Percentiles rank a stretch among this genome's conserved stretches.
Evolutionary conservation across 805 yeast genomes (phyloP).

Genomic region (Ogataea polymorpha): DNA sequence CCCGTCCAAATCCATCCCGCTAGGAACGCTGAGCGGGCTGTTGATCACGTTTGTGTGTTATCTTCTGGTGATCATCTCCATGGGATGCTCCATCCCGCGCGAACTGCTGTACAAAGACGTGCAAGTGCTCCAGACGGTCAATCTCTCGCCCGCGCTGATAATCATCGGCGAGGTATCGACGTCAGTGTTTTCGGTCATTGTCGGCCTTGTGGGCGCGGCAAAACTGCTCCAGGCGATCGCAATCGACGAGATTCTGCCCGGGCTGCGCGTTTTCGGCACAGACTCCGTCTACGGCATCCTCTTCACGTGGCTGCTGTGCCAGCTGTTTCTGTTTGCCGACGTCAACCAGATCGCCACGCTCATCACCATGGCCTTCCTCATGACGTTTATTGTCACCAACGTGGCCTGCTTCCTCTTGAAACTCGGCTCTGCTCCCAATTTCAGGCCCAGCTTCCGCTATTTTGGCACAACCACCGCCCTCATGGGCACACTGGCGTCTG

Average conservation of each 20-base stretch:
- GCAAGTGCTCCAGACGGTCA: constrained; percentile 81
- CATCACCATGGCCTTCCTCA: constrained; percentile 94
- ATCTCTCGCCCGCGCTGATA: constrained; percentile 62
- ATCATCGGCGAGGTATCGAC: constrained; percentile 90
- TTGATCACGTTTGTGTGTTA: constrained; percentile 74
- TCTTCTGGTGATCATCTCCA: constrained; percentile 71
- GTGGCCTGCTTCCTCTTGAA: constrained; percentile 87
- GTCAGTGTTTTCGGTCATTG: constrained; percentile 86
- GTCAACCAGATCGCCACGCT: constrained; percentile 92
- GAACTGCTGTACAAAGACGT: constrained; percentile 72
- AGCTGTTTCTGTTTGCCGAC: constrained; percentile 81
- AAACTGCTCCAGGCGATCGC: constrained; percentile 88
- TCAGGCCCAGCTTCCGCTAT: constrained; percentile 90
- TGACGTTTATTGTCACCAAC: constrained; percentile 94
- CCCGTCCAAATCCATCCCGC: constrained; percentile 88
- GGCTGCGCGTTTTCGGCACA: constrained; percentile 54
- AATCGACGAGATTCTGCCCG: constrained; percentile 84
- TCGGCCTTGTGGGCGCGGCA: constrained; percentile 96
- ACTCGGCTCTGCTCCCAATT: constrained; percentile 95
- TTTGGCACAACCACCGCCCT: constrained; percentile 82
- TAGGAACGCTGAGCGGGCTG: constrained; percentile 88
- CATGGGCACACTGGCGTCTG: constrained; percentile 65
- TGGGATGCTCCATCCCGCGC: constrained; percentile 81
- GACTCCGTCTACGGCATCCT: constrained; percentile 65
- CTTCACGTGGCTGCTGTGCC: constrained; percentile 80